A percentile compares a stretch with the other conserved stretches of the same genome.
Conservation (phyloP, 805 yeast species). For the Wickerhamiella parazyma region DNA sequence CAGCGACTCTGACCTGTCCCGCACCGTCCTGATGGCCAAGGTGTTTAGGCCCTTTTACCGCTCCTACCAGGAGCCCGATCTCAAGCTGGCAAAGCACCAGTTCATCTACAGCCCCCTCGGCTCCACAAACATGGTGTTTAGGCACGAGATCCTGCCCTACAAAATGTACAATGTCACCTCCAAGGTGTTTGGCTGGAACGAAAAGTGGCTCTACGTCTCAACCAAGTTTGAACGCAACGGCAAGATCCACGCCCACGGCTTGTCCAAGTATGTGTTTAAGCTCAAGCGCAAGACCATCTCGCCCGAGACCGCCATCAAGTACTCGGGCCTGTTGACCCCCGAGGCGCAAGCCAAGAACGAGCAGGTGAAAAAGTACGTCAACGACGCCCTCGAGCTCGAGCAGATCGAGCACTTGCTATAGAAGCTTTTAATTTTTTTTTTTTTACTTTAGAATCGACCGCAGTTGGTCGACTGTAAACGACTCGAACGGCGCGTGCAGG, state of each 20-base stretch:
- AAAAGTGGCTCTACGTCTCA: constrained; percentile 68
- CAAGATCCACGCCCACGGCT: constrained; percentile 38
- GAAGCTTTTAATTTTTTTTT: background rate
- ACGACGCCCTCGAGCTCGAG: constrained; percentile 16
- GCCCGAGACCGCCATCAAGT: constrained; percentile 46
- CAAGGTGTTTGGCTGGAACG: constrained; percentile 67
- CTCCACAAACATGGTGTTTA: constrained; percentile 50
- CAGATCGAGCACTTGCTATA: constrained; percentile 10
- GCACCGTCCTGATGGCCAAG: constrained; percentile 47
- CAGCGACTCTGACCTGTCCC: constrained; percentile 63
- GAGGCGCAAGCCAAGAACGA: constrained; percentile 30
- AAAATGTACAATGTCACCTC: constrained; percentile 42
- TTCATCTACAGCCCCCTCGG: constrained; percentile 69
- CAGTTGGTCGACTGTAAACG: constrained; percentile 5
- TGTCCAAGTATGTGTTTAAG: constrained; percentile 75
- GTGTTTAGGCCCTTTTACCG: constrained; percentile 45
- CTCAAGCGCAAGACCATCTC: constrained; percentile 59
- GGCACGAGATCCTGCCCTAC: constrained; percentile 61
- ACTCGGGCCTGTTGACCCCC: constrained; percentile 42
- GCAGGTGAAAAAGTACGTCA: constrained; percentile 13
- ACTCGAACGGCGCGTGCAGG: constrained; percentile 1
- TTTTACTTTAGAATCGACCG: background rate
- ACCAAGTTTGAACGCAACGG: constrained; percentile 38
- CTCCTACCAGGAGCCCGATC: constrained; percentile 28
- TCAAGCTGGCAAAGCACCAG: constrained; percentile 20